Conservation (phyloP, 176 grass and related monocot species). For the Musa beccarii region DNA sequence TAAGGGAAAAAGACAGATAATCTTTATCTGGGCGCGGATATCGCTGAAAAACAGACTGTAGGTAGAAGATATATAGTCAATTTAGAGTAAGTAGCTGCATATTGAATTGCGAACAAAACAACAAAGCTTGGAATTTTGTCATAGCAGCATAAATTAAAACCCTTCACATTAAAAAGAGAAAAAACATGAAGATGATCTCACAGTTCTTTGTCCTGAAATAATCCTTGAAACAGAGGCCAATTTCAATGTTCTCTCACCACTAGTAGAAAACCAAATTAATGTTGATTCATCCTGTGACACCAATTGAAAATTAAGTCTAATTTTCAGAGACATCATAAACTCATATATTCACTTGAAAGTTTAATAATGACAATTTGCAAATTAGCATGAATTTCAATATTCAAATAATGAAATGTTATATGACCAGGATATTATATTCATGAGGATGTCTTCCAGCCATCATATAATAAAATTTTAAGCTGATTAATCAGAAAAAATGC, state of each 20-base stretch:
- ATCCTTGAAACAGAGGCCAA: slow-evolving; percentile 78
- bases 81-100: no score
- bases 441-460: neutral
- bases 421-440: neutral
- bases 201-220: slow-evolving; percentile 86
- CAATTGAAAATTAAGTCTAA: neutral
- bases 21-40: slow-evolving; percentile 85
- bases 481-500: neutral
- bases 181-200: slow-evolving; percentile 21
- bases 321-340: neutral
- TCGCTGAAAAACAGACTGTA: slow-evolving; percentile 87
- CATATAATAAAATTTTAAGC: neutral
- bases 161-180: neutral
- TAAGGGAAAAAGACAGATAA: slow-evolving; percentile 88
- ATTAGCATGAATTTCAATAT: neutral
- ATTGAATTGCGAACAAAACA: neutral
- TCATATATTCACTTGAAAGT: neutral
- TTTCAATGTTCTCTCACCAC: slow-evolving; percentile 72
- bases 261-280: slow-evolving; percentile 85
- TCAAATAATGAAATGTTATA: neutral
- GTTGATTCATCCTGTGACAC: slow-evolving; percentile 61
- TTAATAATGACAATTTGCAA: neutral
- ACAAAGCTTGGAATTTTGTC: neutral
- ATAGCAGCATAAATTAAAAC: neutral
- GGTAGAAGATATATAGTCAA: neutral